Percentiles rank a stretch among this genome's conserved stretches.
Conservation (phyloP, 805 yeast genomes). For the Yamadazyma takamatsuzukensis region DNA sequence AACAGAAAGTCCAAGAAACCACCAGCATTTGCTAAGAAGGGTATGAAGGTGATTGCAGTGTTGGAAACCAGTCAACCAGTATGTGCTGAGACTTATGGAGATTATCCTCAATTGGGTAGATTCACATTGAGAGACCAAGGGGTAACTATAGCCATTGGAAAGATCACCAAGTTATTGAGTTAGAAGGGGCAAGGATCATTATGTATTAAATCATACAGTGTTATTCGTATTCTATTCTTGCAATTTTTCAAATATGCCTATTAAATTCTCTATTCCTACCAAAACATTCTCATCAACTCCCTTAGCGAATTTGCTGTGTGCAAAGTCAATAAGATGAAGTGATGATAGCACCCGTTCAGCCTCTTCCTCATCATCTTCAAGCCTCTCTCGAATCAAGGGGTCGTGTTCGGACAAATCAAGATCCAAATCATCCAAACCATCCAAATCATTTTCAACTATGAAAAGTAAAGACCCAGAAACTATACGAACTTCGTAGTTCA, state of each 20-base stretch:
- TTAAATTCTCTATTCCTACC: conserved; percentile 64
- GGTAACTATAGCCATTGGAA: conserved; percentile 96
- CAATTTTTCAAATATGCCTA: conserved; percentile 17
- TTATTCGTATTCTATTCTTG: not conserved
- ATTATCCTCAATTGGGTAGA: conserved; percentile 95
- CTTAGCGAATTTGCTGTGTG: conserved; percentile 64
- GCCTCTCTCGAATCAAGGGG: conserved; percentile 19
- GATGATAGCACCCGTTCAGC: conserved; percentile 51
- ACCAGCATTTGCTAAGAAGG: conserved; percentile 97
- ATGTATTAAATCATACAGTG: not conserved
- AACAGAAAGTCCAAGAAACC: conserved; percentile 95
- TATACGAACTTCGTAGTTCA: conserved; percentile 60
- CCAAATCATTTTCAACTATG: conserved; percentile 73
- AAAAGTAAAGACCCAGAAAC: conserved; percentile 71
- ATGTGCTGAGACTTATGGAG: conserved; percentile 89
- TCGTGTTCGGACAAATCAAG: conserved; percentile 38
- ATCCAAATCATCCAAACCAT: conserved; percentile 14
- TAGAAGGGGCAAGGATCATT: not conserved
- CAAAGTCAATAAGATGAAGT: conserved; percentile 80
- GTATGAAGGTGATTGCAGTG: conserved; percentile 95
- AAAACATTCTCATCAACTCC: conserved; percentile 73
- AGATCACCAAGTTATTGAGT: conserved; percentile 75
- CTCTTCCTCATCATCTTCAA: conserved; percentile 16
- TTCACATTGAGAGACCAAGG: conserved; percentile 99
- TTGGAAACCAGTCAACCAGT: conserved; percentile 83